Base-by-base conservation (phyloP, 768 basidiomycete species). In the Lentinula boryana region DNA sequence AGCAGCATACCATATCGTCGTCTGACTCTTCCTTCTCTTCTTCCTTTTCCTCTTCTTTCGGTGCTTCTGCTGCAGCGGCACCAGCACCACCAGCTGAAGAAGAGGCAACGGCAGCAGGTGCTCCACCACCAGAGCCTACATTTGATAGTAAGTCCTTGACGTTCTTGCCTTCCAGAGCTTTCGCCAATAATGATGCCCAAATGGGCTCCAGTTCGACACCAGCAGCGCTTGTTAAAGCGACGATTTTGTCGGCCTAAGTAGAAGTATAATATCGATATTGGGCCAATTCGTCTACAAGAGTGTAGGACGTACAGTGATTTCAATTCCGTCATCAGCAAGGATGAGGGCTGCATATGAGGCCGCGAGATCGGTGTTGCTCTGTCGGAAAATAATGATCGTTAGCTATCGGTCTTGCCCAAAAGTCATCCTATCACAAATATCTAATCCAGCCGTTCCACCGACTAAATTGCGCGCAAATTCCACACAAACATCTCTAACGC, bases 141-240 rank as follows among this genome's bases (percentile, higher is more conserved):
- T 93, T 96, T 64, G 91, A 89, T 65, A 99, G 84, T 57, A 98
- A 83, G 49, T 95, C 94, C 78, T 93, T 98, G 70, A 99, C 85
- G 79, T 98, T 86, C 84, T 96, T 97, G 70, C 95, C 96, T 78
- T 96, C 95, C 58, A 99, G 87, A 38, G 97, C 96, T 76, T 97
- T 98, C 64, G 96, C 91, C 71, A 99, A 92, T 69, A 99, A 89
- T 13, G 89, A 77, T 61, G 95, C 95, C 97, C 97, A 98, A 80
- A 99, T 98, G 61, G 95, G 84, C 77, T 98, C 97, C 62, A 97
- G 70, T 27, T 97, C 95, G 64, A 93, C 80, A 61, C 78, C 77
- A 58, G 96, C 97, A 58, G 93, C 95, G 60, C 72, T 74, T 68
- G 91, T 93, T 72, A 98, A 74, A n/a, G 93, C 79, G 68, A 80